These are phyloP conservation scores for Gynochthodes officinalis DNA, from an alignment of 257 asterid genomes.

Conservation along the genomic window DNA sequence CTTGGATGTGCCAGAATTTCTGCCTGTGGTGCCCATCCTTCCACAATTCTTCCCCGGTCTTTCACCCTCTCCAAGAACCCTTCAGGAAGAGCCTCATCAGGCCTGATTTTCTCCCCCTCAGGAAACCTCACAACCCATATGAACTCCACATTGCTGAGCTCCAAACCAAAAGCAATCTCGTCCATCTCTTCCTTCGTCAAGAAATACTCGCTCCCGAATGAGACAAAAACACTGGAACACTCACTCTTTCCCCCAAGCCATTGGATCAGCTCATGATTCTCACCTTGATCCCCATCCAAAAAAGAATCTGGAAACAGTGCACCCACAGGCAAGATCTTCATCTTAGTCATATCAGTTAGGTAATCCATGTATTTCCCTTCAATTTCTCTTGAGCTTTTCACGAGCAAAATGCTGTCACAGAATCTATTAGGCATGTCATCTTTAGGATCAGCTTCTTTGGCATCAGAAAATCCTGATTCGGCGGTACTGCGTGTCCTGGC, in stretches of 20 bases:
- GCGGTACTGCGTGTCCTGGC: neutral
- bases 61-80: slow-evolving; percentile 3
- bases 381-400: neutral
- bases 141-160: slow-evolving; percentile 18
- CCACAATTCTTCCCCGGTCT: neutral
- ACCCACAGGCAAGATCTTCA: neutral
- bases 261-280: neutral
- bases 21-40: slow-evolving; percentile 12
- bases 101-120: neutral
- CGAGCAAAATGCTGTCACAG: neutral
- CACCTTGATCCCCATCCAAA: neutral
- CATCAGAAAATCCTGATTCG: slow-evolving; percentile 21
- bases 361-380: slow-evolving; percentile 9
- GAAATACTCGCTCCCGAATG: slow-evolving; percentile 18
- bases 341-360: neutral
- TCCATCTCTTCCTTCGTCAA: slow-evolving; percentile 5
- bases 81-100: neutral
- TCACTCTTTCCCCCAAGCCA: slow-evolving; percentile 3
- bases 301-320: neutral
- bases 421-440: neutral
- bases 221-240: slow-evolving; percentile 11
- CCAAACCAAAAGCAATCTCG: slow-evolving; percentile 17
- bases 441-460: slow-evolving; percentile 3
- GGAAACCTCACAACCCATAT: slow-evolving; percentile 17
- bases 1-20: neutral